phyloP scores from a whole-genome alignment of 2,329 filamentous ascomycete species.

The Penicillium vulpinum region DNA sequence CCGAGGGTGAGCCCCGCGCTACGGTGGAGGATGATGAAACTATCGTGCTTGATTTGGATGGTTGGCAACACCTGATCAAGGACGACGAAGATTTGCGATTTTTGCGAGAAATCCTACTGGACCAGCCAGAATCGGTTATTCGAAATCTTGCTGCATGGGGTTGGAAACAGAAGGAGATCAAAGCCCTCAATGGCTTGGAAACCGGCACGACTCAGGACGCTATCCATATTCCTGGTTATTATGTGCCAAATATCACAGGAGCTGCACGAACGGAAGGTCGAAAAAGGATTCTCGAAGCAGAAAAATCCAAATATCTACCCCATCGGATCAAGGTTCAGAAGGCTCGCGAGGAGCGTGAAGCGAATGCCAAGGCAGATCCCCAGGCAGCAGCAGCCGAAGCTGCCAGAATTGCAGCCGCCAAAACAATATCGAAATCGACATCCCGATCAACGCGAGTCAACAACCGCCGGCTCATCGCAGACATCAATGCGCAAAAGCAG shows the following conservation, averaged over 20 bases:
- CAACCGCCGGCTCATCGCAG: conserved; percentile 89
- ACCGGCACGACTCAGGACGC: conserved; percentile 55
- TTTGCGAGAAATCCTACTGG: conserved; percentile 54
- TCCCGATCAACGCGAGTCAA: conserved; percentile 93
- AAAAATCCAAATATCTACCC: conserved; percentile 97
- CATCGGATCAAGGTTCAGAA: conserved; percentile 96
- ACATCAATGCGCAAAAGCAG: conserved; percentile 93
- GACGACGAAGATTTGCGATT: conserved; percentile 66
- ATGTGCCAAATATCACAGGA: conserved; percentile 82
- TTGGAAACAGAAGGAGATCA: conserved; percentile 71
- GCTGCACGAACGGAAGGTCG: conserved; percentile 88
- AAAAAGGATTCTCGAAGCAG: conserved; percentile 93
- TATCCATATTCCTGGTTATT: conserved; percentile 65
- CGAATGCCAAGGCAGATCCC: conserved; percentile 63
- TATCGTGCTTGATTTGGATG: conserved; percentile 67
- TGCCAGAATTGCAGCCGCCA: conserved; percentile 73
- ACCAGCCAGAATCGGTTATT: conserved; percentile 50
- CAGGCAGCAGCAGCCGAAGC: conserved; percentile 67
- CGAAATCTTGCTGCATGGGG: conserved; percentile 64
- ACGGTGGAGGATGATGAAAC: conserved; percentile 67
- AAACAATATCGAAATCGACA: conserved; percentile 79
- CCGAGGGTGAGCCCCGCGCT: conserved; percentile 58
- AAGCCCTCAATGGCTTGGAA: conserved; percentile 63
- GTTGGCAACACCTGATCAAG: conserved; percentile 67
- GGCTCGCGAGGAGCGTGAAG: conserved; percentile 86